Evolutionary conservation across 495 filamentous ascomycete species (phyloP).

Genomic region (Tuber indicum): DNA sequence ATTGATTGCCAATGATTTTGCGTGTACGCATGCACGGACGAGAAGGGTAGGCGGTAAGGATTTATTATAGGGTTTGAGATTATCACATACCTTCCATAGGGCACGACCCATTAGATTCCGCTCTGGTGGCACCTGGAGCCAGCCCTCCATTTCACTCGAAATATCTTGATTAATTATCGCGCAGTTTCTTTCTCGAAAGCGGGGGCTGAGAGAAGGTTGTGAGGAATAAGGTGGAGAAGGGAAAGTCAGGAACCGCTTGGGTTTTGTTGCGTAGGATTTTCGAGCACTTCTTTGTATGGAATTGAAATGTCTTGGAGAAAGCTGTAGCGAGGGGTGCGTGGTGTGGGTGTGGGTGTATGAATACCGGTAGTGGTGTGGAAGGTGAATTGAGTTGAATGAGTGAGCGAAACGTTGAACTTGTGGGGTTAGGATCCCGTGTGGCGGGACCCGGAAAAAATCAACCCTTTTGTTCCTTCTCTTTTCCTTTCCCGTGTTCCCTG

Average conservation of each 20-base stretch:
- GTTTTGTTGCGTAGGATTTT: background rate
- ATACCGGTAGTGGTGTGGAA: background rate
- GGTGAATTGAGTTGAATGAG: background rate
- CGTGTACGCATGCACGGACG: background rate
- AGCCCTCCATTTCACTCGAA: constrained; percentile 38
- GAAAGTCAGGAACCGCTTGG: background rate
- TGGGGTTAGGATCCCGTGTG: constrained; percentile 4
- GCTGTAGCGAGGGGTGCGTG: background rate
- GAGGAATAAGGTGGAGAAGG: background rate
- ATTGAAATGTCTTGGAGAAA: background rate
- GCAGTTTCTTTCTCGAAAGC: background rate
- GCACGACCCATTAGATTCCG: constrained; percentile 40
- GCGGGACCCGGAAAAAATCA: background rate
- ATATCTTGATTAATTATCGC: background rate
- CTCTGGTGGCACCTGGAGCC: constrained; percentile 40
- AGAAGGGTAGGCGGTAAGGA: background rate
- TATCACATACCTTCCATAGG: constrained; percentile 38
- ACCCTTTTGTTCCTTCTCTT: background rate
- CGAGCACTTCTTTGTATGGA: background rate
- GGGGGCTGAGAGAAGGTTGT: background rate
- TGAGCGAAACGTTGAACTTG: background rate
- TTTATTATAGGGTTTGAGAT: background rate
- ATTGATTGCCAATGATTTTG: background rate
- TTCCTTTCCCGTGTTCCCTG: background rate
- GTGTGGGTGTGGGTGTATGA: background rate